phyloP scores from a whole-genome alignment of 306 rosid species.

The Inga oerstediana region DNA sequence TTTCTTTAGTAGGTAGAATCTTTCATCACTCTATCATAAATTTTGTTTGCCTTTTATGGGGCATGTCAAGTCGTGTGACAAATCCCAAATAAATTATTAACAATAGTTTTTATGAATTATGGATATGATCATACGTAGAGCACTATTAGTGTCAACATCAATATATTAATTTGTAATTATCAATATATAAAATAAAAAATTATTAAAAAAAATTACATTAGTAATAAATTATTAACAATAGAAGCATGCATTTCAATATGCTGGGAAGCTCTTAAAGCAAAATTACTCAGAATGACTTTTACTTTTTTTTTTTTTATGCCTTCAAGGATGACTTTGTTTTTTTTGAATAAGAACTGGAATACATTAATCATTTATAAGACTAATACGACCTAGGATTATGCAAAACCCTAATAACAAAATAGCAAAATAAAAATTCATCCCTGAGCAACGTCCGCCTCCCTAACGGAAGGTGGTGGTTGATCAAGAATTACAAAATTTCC shows the following conservation, averaged over 20 bases:
- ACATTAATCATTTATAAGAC: no score
- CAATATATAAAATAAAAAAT: background rate
- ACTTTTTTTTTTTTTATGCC: no score
- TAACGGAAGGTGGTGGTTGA: no score
- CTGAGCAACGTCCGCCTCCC: no score
- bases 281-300: background rate
- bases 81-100: background rate
- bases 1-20: constrained; percentile 21
- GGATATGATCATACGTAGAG: background rate
- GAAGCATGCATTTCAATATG: background rate
- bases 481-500: no score
- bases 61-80: background rate
- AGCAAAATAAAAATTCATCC: no score
- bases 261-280: background rate
- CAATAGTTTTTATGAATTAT: background rate
- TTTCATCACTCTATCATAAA: background rate
- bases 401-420: no score
- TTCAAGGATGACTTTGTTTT: background rate
- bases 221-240: no score
- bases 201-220: no score
- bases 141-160: background rate
- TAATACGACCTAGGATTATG: no score
- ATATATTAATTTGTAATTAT: background rate
- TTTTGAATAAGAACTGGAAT: background rate
- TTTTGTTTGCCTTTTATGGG: constrained; percentile 6